Base-by-base conservation (phyloP, 108 stramenopile species). In the Pseudonitzschia multistriata region DNA sequence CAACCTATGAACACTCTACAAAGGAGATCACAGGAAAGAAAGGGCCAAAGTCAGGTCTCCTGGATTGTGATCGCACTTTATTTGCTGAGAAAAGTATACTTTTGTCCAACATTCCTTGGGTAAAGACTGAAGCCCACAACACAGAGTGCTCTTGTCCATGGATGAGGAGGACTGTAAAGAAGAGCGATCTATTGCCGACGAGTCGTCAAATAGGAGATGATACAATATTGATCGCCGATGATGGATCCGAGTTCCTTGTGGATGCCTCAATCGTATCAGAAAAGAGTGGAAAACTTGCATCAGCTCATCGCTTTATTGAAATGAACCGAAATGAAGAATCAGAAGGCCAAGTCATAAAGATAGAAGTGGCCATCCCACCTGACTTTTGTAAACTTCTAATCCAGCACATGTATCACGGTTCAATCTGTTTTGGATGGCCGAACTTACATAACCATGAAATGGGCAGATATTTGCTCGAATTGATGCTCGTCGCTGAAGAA, bases 341-440 rank as follows among this genome's bases (percentile, higher is more conserved):
- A 21, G 33, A 31, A 10, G 35, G 45, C 62, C 27, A 70, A 71
- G 27, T 55, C 63, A 40, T 30, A 52, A 49, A 19, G 27, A 34
- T 70, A 17, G 29, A 27, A 8, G 49, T 89, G 47, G 83, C 77
- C 22, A 65, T 89, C 28, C 63, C 82, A 21, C 31, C 81, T 34
- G 28, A 70, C 34, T 21, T 72, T 10, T 72, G 68, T 21, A 56
- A 47, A 36, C 76, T 74, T 64, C 34, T 93, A 33, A 55, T 93
- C 27, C 78, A 85, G 55, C 89, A 93, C 53, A 74, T 81, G 39
- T 90, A 93, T 67, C 87, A 88, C 71, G 89, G 89, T 8, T 88
- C 89, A 3, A 77, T 92, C 11, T 62, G 53, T 24, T 73, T 64
- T 48, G 85, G 85, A 0, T 81, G 85, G 68, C 61, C 71, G 0